These are phyloP conservation scores for Centaurea solstitialis DNA, from an alignment of 129 eudicot genomes.

Conservation along the genomic window DNA sequence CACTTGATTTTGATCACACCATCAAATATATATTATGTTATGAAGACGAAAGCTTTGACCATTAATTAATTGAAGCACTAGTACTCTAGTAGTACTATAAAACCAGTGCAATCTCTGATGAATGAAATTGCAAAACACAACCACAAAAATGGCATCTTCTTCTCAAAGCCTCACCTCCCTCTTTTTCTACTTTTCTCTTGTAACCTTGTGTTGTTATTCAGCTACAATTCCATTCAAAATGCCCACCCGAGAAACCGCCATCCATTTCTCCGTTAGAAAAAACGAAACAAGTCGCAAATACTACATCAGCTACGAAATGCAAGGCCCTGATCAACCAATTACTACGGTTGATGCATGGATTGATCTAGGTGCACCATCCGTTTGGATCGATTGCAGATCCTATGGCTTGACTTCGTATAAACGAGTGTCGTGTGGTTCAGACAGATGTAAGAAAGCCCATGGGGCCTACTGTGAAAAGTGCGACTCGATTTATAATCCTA, in stretches of 20 bases:
- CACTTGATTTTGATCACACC: too few relatives aligned
- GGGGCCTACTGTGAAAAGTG: too few relatives aligned
- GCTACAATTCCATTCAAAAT: slow-evolving; percentile 13
- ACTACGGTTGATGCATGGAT: slow-evolving; percentile 26
- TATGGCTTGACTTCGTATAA: slow-evolving; percentile 43
- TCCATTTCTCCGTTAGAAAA: slow-evolving; percentile 43
- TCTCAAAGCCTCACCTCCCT: slow-evolving; percentile 15
- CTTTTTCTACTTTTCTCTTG: slow-evolving; percentile 22
- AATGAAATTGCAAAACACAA: not conserved
- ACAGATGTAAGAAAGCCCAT: slow-evolving; percentile 31
- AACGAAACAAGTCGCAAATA: slow-evolving; percentile 39
- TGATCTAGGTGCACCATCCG: slow-evolving; percentile 44
- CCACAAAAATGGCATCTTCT: slow-evolving; percentile 12
- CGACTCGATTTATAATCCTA: slow-evolving; percentile 21
- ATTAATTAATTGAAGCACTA: not conserved
- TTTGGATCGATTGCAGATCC: slow-evolving; percentile 45
- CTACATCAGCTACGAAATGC: slow-evolving; percentile 38
- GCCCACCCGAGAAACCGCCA: not conserved
- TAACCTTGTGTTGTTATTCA: slow-evolving; percentile 23
- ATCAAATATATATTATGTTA: too few relatives aligned
- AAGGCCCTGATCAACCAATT: not conserved
- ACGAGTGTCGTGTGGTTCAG: slow-evolving; percentile 38
- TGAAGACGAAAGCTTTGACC: too few relatives aligned
- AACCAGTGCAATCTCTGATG: slow-evolving; percentile 2
- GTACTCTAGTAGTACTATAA: too few relatives aligned